Percentiles rank a stretch among this genome's conserved stretches.
Evolutionary conservation across 2,329 filamentous ascomycete genomes (phyloP).

Genomic region (Berkeleyomyces basicola): DNA sequence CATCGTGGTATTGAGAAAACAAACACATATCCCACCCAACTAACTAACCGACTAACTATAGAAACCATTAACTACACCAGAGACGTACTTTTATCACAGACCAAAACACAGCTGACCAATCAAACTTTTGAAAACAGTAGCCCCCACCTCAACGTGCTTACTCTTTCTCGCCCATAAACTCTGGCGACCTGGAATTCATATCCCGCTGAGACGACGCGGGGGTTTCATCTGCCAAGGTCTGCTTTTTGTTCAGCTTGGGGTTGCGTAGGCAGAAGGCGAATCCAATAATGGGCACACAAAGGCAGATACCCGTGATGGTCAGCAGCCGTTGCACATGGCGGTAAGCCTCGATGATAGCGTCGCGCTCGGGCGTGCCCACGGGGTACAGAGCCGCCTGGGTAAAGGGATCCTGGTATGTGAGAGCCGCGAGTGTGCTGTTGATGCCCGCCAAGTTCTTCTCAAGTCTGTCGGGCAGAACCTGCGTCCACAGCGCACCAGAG

Average conservation of each 20-base stretch:
- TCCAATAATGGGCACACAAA: conserved; percentile 31
- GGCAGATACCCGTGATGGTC: conserved; percentile 31
- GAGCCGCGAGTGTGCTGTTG: conserved; percentile 24
- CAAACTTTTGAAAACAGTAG: not conserved
- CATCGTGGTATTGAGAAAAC: not conserved
- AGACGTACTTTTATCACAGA: not conserved
- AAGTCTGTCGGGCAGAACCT: conserved; percentile 34
- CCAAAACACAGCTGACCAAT: not conserved
- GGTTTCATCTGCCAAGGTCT: conserved; percentile 25
- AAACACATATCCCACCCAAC: not conserved
- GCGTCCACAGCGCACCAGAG: conserved; percentile 46
- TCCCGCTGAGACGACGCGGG: not conserved
- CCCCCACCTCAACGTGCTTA: not conserved
- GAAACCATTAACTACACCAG: not conserved
- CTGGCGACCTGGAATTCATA: not conserved
- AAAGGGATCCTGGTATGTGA: conserved; percentile 24
- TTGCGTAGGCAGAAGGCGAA: conserved; percentile 29
- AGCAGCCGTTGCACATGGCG: conserved; percentile 31
- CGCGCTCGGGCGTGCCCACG: conserved; percentile 27
- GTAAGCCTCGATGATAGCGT: conserved; percentile 28
- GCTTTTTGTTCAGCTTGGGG: conserved; percentile 28
- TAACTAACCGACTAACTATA: not conserved
- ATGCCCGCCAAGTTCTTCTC: conserved; percentile 20
- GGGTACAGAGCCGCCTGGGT: conserved; percentile 21
- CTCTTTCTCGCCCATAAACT: not conserved